Conservation (phyloP, 352 stramenopile genomes). For the Plasmopara muralis region DNA sequence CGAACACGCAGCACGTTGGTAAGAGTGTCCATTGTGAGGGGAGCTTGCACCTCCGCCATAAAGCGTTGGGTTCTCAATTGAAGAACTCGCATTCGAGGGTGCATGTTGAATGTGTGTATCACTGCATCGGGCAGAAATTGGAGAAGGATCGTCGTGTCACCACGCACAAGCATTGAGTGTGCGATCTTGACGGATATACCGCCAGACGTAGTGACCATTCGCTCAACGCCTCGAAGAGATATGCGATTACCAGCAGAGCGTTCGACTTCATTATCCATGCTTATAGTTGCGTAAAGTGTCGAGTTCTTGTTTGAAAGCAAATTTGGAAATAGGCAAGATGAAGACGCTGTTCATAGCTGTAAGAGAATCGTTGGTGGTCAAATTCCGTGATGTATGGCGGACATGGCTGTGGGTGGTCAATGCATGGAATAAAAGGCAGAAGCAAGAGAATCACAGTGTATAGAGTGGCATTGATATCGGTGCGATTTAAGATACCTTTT, state of each 20-base stretch:
- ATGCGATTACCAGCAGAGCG: slow-evolving; percentile 10
- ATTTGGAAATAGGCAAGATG: not conserved
- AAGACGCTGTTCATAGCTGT: not conserved
- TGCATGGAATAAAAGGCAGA: not conserved
- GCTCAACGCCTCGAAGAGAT: slow-evolving; percentile 34
- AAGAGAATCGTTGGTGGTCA: not conserved
- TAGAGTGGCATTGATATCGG: no score
- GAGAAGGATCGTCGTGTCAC: slow-evolving; percentile 21
- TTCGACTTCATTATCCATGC: slow-evolving; percentile 14
- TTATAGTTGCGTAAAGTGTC: not conserved
- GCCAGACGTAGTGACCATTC: slow-evolving; percentile 25
- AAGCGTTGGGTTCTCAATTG: slow-evolving; percentile 27
- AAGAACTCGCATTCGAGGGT: slow-evolving; percentile 40
- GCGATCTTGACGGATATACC: slow-evolving; percentile 26
- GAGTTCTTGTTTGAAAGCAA: not conserved
- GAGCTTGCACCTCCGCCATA: slow-evolving; percentile 32
- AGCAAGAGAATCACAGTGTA: no score
- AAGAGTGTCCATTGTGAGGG: slow-evolving; percentile 19
- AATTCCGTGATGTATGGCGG: not conserved
- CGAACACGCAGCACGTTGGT: slow-evolving; percentile 18
- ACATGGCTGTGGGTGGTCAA: not conserved
- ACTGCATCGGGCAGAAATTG: slow-evolving; percentile 25
- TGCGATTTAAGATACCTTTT: no score
- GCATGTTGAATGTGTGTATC: slow-evolving; percentile 34
- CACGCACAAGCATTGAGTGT: slow-evolving; percentile 29